Evolutionary conservation across 164 flowering plant genomes (phyloP).

Genomic region (Vitis riparia): DNA sequence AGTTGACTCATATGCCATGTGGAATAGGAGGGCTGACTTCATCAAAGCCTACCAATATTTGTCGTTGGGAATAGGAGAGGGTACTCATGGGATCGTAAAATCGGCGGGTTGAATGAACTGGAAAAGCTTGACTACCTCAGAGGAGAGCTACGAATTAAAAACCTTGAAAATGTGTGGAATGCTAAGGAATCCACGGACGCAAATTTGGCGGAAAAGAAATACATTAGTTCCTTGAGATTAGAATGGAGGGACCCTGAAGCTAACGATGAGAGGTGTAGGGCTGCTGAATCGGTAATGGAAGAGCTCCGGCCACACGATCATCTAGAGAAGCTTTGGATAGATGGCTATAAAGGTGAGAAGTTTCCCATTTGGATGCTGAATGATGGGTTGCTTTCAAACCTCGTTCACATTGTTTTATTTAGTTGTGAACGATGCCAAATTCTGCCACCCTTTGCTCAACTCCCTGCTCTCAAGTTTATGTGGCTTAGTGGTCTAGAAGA

Average conservation of each 20-base stretch:
- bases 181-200: neutral
- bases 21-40: too few species aligned
- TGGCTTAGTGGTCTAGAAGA: neutral
- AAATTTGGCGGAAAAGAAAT: neutral
- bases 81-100: neutral
- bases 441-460: neutral
- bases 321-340: too few species aligned
- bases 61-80: too few species aligned
- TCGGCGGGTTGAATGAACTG: neutral
- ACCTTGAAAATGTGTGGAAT: neutral
- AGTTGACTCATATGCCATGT: too few species aligned
- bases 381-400: neutral
- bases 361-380: too few species aligned
- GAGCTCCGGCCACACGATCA: too few species aligned
- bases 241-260: neutral
- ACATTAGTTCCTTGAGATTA: neutral
- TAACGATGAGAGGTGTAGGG: neutral
- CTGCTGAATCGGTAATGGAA: neutral
- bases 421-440: neutral
- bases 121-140: neutral
- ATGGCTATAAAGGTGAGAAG: too few species aligned
- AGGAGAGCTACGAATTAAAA: neutral
- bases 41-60: too few species aligned
- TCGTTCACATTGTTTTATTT: neutral
- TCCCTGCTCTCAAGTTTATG: neutral